These are phyloP conservation scores for Cryptococcus jaspeensis DNA, from an alignment of 1,284 basidiomycete genomes.

Conservation along the genomic window DNA sequence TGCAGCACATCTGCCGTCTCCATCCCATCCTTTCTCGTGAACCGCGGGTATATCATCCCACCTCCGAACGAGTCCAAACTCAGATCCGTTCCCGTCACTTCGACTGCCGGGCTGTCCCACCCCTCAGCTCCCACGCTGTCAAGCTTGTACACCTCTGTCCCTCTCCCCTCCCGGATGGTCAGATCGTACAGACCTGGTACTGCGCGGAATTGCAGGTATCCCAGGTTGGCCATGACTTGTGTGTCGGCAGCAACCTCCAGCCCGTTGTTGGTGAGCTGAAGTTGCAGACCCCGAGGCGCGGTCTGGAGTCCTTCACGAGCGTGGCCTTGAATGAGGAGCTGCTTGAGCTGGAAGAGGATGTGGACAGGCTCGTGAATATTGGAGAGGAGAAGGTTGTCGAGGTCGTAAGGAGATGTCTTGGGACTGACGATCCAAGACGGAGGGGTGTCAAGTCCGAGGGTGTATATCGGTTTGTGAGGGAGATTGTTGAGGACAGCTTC, in stretches of 20 bases:
- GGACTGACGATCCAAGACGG: slow-evolving; percentile 90
- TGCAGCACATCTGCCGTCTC: slow-evolving; percentile 76
- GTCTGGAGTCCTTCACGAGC: slow-evolving; percentile 68
- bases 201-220: slow-evolving; percentile 94
- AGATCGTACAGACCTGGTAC: slow-evolving; percentile 83
- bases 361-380: slow-evolving; percentile 60
- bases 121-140: slow-evolving; percentile 80
- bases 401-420: slow-evolving; percentile 80
- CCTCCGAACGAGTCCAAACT: slow-evolving; percentile 84
- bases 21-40: slow-evolving; percentile 71
- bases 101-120: slow-evolving; percentile 71
- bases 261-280: slow-evolving; percentile 64
- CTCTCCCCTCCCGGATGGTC: slow-evolving; percentile 76
- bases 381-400: slow-evolving; percentile 89
- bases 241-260: slow-evolving; percentile 70
- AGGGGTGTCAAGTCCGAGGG: slow-evolving; percentile 84
- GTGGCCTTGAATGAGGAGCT: slow-evolving; percentile 90
- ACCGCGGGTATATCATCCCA: slow-evolving; percentile 78
- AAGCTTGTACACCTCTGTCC: slow-evolving; percentile 74
- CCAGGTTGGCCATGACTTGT: slow-evolving; percentile 88
- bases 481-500: slow-evolving; percentile 53
- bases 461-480: slow-evolving; percentile 71
- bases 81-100: slow-evolving; percentile 64
- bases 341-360: slow-evolving; percentile 85
- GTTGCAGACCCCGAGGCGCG: slow-evolving; percentile 78